phyloP scores from a whole-genome alignment of 345 rosid genomes.

The Hibiscus trionum region DNA sequence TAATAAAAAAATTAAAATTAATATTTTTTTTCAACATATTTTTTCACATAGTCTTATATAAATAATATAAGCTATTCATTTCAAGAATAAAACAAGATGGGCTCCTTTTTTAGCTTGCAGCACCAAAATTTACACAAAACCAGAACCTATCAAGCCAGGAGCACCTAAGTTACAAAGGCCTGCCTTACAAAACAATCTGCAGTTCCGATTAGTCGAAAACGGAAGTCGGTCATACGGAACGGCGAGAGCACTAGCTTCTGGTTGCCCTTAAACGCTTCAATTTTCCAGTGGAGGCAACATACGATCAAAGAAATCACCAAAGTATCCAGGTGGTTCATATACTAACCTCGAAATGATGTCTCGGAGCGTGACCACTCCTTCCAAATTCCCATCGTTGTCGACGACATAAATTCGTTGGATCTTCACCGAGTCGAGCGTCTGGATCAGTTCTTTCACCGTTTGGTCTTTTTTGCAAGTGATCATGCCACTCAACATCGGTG shows the following conservation, averaged over 20 bases:
- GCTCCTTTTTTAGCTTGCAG: too few relatives aligned
- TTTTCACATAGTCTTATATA: too few relatives aligned
- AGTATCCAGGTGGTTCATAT: constrained; percentile 92
- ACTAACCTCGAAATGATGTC: constrained; percentile 89
- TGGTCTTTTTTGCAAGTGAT: constrained; percentile 57
- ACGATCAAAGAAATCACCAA: constrained; percentile 96
- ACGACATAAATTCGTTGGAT: constrained; percentile 78
- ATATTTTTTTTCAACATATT: too few relatives aligned
- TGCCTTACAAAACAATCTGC: constrained; percentile 16
- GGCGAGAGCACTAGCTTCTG: background rate
- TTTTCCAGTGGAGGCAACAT: constrained; percentile 36
- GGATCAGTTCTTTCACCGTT: constrained; percentile 68
- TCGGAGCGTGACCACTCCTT: constrained; percentile 84
- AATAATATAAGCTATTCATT: too few relatives aligned
- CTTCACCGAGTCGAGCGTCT: constrained; percentile 57
- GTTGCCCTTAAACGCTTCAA: constrained; percentile 47
- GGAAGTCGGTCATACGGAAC: background rate
- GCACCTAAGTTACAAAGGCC: constrained; percentile 19
- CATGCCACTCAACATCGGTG: constrained; percentile 53
- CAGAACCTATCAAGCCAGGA: background rate
- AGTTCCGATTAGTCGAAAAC: background rate
- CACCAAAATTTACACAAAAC: constrained; percentile 12
- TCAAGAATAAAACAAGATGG: too few relatives aligned
- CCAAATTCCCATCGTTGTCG: constrained; percentile 70
- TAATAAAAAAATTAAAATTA: too few relatives aligned